phyloP scores from a whole-genome alignment of 2,329 filamentous ascomycete genomes.

The Xylariaceae sp. region DNA sequence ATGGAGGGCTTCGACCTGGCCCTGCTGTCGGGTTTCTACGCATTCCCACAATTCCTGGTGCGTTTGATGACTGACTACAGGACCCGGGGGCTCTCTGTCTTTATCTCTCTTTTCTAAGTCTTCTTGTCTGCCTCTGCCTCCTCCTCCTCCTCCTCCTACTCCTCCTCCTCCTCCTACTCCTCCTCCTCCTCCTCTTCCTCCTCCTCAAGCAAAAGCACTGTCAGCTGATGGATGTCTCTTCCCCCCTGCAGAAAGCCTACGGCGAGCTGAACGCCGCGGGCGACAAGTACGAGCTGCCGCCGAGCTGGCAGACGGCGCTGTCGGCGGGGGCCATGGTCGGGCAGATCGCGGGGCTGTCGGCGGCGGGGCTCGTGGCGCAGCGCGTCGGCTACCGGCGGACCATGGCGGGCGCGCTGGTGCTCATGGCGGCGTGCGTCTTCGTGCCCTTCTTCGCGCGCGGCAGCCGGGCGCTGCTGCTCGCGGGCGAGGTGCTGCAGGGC shows the following conservation, averaged over 20 bases:
- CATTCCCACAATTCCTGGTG: conserved; percentile 7
- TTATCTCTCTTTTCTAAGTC: too few relatives aligned
- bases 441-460: conserved; percentile 29
- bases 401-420: conserved; percentile 27
- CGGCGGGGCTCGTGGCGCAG: conserved; percentile 32
- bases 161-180: too few relatives aligned
- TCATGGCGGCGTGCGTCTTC: conserved; percentile 29
- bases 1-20: conserved; percentile 25
- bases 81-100: too few relatives aligned
- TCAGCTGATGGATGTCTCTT: too few relatives aligned
- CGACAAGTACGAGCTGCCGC: conserved; percentile 28
- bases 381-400: conserved; percentile 27
- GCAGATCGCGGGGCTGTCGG: conserved; percentile 32
- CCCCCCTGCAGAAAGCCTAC: conserved; percentile 15
- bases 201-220: too few relatives aligned
- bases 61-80: too few relatives aligned
- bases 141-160: too few relatives aligned
- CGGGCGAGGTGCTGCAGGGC: conserved; percentile 28
- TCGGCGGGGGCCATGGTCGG: conserved; percentile 32
- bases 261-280: conserved; percentile 13
- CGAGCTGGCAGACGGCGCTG: conserved; percentile 35
- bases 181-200: too few relatives aligned
- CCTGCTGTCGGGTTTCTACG: conserved; percentile 16
- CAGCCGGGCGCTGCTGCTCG: conserved; percentile 24
- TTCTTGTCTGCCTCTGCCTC: too few relatives aligned